These are phyloP conservation scores for Fagopyrum tataricum DNA, from an alignment of 148 eudicot species.

Conservation along the genomic window DNA sequence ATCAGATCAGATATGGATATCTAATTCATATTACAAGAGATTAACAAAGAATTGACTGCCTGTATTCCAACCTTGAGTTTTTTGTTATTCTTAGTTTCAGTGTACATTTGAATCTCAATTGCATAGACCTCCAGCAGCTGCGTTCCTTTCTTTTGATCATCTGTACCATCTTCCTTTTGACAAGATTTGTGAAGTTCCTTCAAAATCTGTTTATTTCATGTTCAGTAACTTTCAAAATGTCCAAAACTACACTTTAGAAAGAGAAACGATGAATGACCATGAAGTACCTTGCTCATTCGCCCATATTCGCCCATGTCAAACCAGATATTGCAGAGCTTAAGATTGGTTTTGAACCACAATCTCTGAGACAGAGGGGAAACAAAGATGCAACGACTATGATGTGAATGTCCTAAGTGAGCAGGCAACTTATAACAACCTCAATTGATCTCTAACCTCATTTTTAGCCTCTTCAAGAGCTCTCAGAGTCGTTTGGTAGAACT, in stretches of 20 bases:
- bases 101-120: constrained; percentile 96
- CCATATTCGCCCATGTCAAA: constrained; percentile 99
- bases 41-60: not conserved
- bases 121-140: constrained; percentile 96
- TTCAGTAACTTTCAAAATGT: constrained; percentile 1
- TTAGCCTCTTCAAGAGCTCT: constrained; percentile 99
- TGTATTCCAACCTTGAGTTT: constrained; percentile 66
- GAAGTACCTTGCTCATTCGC: constrained; percentile 84
- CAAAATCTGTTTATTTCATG: constrained; percentile 54
- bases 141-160: constrained; percentile 99
- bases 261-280: not conserved
- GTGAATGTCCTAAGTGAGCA: not conserved
- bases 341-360: constrained; percentile 96
- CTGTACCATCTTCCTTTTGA: constrained; percentile 90
- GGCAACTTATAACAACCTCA: not conserved
- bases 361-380: constrained; percentile 45
- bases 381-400: not conserved
- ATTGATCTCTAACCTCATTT: constrained; percentile 63
- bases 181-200: constrained; percentile 98
- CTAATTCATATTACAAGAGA: not conserved
- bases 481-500: constrained; percentile 88
- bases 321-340: constrained; percentile 98
- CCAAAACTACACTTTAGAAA: not conserved
- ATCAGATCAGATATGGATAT: not conserved
- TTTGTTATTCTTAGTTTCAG: constrained; percentile 97